phyloP scores from a whole-genome alignment of 2,329 filamentous ascomycete genomes.

The Ambrosiella xylebori region DNA sequence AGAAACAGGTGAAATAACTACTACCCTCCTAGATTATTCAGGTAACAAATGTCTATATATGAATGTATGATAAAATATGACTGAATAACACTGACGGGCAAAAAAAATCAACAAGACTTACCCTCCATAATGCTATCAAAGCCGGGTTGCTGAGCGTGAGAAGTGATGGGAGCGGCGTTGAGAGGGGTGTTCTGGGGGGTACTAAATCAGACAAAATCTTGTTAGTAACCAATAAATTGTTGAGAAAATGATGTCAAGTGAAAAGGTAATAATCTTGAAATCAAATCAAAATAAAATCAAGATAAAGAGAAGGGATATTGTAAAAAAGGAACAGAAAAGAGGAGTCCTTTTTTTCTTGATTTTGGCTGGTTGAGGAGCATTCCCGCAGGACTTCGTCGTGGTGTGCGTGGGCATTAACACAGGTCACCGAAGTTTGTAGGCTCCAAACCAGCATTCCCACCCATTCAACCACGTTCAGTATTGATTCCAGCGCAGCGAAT shows the following conservation, averaged over 20 bases:
- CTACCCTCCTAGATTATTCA: no score
- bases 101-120: slow-evolving; percentile 28
- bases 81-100: slow-evolving; percentile 34
- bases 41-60: no score
- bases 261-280: background rate
- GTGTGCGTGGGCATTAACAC: background rate
- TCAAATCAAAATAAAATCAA: background rate
- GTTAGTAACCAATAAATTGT: background rate
- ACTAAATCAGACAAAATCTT: slow-evolving; percentile 29
- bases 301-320: background rate
- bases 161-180: slow-evolving; percentile 90
- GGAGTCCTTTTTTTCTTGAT: background rate
- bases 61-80: slow-evolving; percentile 13
- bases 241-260: slow-evolving; percentile 6
- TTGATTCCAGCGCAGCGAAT: background rate
- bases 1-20: no score
- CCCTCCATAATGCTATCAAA: slow-evolving; percentile 95
- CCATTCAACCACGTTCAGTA: background rate
- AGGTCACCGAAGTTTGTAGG: background rate
- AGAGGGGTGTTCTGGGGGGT: slow-evolving; percentile 97
- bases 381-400: background rate
- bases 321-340: background rate
- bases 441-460: background rate
- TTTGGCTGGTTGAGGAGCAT: background rate
- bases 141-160: slow-evolving; percentile 86